Conservation (phyloP, 2,329 filamentous ascomycete genomes). For the Ilyonectria destructans region DNA sequence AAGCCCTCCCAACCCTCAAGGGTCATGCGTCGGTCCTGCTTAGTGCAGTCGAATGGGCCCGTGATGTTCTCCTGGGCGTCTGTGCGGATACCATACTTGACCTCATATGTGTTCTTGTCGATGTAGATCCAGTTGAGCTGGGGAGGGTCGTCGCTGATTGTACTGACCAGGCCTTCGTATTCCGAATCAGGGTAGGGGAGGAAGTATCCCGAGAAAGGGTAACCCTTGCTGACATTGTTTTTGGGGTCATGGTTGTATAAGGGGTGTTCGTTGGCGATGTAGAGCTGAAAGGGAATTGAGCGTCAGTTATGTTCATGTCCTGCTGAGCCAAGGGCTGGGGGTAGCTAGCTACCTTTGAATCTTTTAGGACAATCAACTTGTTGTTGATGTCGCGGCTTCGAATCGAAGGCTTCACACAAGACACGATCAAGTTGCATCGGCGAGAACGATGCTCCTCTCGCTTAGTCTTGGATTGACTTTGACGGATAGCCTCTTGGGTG, state of each 20-base stretch:
- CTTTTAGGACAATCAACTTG: slow-evolving; percentile 62
- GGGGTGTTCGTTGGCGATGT: slow-evolving; percentile 49
- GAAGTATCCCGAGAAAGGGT: slow-evolving; percentile 72
- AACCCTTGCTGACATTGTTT: slow-evolving; percentile 65
- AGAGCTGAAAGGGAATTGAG: slow-evolving; percentile 42
- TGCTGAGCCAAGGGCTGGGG: too few relatives aligned
- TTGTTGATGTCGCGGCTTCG: slow-evolving; percentile 62
- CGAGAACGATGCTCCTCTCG: slow-evolving; percentile 64
- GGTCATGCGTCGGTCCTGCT: slow-evolving; percentile 67
- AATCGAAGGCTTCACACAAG: slow-evolving; percentile 64
- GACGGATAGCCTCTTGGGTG: slow-evolving; percentile 63
- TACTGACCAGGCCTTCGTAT: slow-evolving; percentile 64
- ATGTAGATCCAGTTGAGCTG: slow-evolving; percentile 68
- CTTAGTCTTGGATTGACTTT: slow-evolving; percentile 62
- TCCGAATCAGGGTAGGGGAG: slow-evolving; percentile 70
- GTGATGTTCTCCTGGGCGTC: slow-evolving; percentile 62
- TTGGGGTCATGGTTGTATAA: slow-evolving; percentile 46
- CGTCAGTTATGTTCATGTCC: slow-evolving; percentile 12
- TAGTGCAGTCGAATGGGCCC: slow-evolving; percentile 67
- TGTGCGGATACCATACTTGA: slow-evolving; percentile 63
- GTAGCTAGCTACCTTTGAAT: slow-evolving; percentile 54
- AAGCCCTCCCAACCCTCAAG: slow-evolving; percentile 68
- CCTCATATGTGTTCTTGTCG: slow-evolving; percentile 61
- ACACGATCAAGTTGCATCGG: slow-evolving; percentile 64
- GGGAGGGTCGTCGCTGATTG: slow-evolving; percentile 65